Base-by-base conservation (phyloP, 805 yeast species). In the Torulaspora indica region DNA sequence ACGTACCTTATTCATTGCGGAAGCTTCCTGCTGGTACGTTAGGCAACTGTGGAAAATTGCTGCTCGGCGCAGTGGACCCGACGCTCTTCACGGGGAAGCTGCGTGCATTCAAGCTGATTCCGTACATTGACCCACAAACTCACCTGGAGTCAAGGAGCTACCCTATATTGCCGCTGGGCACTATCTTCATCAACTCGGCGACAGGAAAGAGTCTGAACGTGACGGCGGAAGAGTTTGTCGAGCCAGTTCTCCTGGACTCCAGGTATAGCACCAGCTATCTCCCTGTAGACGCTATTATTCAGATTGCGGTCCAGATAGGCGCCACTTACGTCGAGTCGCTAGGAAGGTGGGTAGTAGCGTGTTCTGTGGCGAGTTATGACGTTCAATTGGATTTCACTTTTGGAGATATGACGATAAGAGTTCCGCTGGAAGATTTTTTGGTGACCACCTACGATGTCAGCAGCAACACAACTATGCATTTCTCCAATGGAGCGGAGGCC, bases 261-360 rank as follows among this genome's bases (percentile, higher is more conserved):
- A 68, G 86, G 44, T 67, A 73, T 32, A 49, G 61, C 8, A 75
- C 63, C 58, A 71, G 70, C 23, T 74, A 68, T 56, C 58, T 85
- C 28, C 91, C 91, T 0, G 63, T 73, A 32, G 72, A 74, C 36
- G 58, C 77, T 4, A 66, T 85, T 33, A 70, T 84, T 40, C 77
- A 76, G 52, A 62, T 85, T 24, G 87, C 90, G 0, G 70, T 83
- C 20, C 90, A 85, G 61, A 66, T 81, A 31, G 80, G 81, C 55
- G 91, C 91, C 0, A 75, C 71, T 49, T 85, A 77, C 57, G 71
- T 75, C 3, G 59, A 64, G 3, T 66, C 68, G 5, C 55, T 70
- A 5, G 68, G 66, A 18, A 55, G 72, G 13, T 85, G 91, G 91
- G 54, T 82, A 12, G 81, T 81, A 10, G 74, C 75, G 46, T 85